phyloP scores from a whole-genome alignment of 2,329 filamentous ascomycete genomes.

The Xylaria sp. region DNA sequence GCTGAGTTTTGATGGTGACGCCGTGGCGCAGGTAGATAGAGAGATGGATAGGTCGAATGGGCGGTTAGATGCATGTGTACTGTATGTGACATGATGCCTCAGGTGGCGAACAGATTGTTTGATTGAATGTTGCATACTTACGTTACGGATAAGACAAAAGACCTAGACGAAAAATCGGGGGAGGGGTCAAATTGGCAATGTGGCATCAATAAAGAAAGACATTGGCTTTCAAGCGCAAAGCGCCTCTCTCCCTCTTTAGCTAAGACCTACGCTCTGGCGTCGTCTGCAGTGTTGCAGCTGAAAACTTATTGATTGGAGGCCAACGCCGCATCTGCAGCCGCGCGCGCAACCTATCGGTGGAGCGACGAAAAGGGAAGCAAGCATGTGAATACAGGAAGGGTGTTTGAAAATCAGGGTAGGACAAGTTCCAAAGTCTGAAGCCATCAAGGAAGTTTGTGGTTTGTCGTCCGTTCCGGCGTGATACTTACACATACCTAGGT shows the following conservation, averaged over 20 bases:
- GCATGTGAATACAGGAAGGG: background rate
- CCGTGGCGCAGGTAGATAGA: constrained; percentile 28
- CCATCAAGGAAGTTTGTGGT: background rate
- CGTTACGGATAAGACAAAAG: no score
- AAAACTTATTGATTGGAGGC: constrained; percentile 29
- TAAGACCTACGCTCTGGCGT: constrained; percentile 11
- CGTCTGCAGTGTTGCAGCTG: constrained; percentile 24
- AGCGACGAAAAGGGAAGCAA: background rate
- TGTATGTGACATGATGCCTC: constrained; percentile 5
- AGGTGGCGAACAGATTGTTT: constrained; percentile 1
- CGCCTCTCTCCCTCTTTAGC: background rate
- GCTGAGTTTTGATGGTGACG: constrained; percentile 23
- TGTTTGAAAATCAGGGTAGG: background rate
- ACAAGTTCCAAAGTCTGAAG: background rate
- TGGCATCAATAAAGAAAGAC: constrained; percentile 6
- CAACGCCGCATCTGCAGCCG: constrained; percentile 22
- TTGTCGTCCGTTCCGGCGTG: background rate
- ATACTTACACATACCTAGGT: constrained; percentile 2
- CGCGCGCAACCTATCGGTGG: constrained; percentile 21
- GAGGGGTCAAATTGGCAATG: background rate
- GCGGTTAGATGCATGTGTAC: constrained; percentile 17
- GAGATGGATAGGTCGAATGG: constrained; percentile 20
- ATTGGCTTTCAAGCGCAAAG: background rate
- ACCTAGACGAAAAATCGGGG: background rate
- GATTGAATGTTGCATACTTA: background rate